These are phyloP conservation scores for Miscanthus lutarioriparius DNA, from an alignment of 176 grass and related monocot genomes.

Conservation along the genomic window DNA sequence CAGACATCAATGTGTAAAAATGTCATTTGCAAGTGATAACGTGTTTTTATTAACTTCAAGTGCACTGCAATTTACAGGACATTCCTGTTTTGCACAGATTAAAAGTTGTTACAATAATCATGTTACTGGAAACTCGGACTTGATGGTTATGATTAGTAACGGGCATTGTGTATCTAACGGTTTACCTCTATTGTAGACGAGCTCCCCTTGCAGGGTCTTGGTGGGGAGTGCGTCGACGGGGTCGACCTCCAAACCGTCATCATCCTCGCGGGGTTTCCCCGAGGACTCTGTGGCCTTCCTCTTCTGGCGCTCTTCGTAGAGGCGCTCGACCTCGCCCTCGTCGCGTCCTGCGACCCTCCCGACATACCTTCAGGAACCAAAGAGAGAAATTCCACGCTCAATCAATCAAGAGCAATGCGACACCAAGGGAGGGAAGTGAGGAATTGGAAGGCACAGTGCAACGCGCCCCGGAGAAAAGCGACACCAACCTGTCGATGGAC, in stretches of 20 bases:
- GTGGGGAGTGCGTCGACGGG: constrained; percentile 79
- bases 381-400: background rate
- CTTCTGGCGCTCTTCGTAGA: constrained; percentile 75
- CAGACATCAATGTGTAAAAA: background rate
- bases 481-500: constrained; percentile 50
- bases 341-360: constrained; percentile 55
- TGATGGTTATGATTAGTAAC: background rate
- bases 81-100: background rate
- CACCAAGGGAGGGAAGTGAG: background rate
- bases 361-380: constrained; percentile 55
- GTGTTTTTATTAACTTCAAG: background rate
- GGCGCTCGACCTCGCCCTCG: constrained; percentile 71
- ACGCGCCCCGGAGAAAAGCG: background rate
- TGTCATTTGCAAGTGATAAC: background rate
- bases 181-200: constrained; percentile 72
- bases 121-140: background rate
- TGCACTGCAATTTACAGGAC: background rate
- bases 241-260: constrained; percentile 62
- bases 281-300: constrained; percentile 44
- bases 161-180: background rate
- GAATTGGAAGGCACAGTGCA: background rate
- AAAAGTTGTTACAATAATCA: background rate
- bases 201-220: constrained; percentile 75
- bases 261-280: constrained; percentile 19
- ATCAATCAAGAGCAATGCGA: background rate